A percentile compares a stretch with the other conserved stretches of the same genome.
Evolutionary conservation across 345 rosid species (phyloP).

Genomic region (Citrus maxima): DNA sequence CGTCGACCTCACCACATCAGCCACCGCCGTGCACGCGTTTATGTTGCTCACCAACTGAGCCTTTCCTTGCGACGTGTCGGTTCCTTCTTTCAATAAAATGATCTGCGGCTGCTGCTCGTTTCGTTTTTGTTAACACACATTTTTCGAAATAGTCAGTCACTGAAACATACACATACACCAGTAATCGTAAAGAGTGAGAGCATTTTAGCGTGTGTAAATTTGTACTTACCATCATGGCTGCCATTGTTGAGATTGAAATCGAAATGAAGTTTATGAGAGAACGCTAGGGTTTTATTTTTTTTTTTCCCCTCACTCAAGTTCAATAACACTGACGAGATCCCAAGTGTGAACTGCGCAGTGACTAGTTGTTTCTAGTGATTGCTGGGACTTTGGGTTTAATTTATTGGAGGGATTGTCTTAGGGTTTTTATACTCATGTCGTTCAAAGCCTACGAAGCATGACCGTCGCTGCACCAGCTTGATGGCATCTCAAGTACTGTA

Average conservation of each 20-base stretch:
- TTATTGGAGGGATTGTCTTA: background rate
- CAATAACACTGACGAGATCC: background rate
- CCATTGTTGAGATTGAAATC: slow-evolving; percentile 18
- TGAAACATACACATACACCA: background rate
- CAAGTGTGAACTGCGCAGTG: background rate
- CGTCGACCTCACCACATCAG: slow-evolving; percentile 87
- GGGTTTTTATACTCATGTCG: background rate
- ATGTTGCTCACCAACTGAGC: slow-evolving; percentile 95
- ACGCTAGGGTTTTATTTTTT: background rate
- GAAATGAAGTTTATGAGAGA: background rate
- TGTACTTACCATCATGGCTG: slow-evolving; percentile 30
- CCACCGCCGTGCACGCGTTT: slow-evolving; percentile 91
- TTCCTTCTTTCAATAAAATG: slow-evolving; percentile 96
- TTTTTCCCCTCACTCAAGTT: no score
- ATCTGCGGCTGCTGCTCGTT: slow-evolving; percentile 94
- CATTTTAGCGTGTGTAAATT: background rate
- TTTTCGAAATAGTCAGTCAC: background rate
- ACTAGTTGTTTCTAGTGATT: background rate
- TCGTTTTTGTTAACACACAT: background rate
- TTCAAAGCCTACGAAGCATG: background rate
- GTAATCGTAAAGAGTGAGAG: background rate
- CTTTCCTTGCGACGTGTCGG: slow-evolving; percentile 96
- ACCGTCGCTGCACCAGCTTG: background rate
- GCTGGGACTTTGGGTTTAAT: background rate
- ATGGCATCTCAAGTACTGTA: no score